These are phyloP conservation scores for Diospyros kaki DNA, from an alignment of 148 eudicot genomes.

Conservation along the genomic window DNA sequence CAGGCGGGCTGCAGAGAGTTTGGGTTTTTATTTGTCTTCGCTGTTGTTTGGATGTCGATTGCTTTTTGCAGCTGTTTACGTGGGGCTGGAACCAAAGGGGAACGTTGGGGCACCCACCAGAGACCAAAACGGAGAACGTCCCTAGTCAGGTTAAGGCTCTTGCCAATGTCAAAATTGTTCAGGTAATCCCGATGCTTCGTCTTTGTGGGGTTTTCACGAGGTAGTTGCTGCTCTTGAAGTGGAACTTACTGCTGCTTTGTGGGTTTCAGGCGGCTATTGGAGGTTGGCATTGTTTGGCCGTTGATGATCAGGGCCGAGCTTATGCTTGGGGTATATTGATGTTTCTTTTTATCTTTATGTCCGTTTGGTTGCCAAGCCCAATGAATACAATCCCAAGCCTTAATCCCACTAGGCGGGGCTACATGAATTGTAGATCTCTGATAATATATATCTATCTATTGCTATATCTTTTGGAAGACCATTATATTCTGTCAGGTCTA, in stretches of 20 bases:
- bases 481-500: no score
- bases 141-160: conserved; percentile 96
- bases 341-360: neutral
- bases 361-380: neutral
- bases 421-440: no score
- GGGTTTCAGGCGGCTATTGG: conserved; percentile 93
- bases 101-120: conserved; percentile 87
- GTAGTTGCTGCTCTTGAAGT: neutral
- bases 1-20: neutral
- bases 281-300: conserved; percentile 99
- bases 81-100: conserved; percentile 99
- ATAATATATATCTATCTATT: no score
- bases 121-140: conserved; percentile 80
- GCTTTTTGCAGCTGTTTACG: conserved; percentile 65
- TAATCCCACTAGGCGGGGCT: no score
- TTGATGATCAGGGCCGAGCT: conserved; percentile 96
- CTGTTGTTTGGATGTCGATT: neutral
- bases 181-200: conserved; percentile 38
- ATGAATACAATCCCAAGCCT: no score
- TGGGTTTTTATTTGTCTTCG: neutral
- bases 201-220: neutral
- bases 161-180: conserved; percentile 78
- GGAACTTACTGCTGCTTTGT: conserved; percentile 17
- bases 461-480: no score
- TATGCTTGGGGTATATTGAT: conserved; percentile 88